Evolutionary conservation across 768 basidiomycete genomes (phyloP).

Genomic region (Dacryopinax primogenitus): DNA sequence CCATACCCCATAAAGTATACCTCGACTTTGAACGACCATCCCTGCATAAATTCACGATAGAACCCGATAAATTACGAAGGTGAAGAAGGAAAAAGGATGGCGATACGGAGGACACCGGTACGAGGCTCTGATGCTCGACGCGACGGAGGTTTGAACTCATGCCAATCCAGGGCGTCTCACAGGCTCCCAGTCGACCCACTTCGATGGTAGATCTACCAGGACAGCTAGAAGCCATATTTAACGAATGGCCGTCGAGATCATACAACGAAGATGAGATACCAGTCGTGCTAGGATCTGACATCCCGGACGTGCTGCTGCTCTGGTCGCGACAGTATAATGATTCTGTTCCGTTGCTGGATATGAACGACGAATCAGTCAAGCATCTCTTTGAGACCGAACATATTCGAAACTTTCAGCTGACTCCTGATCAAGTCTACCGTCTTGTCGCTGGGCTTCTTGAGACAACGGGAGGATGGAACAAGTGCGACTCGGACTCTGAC

Average conservation of each 20-base stretch:
- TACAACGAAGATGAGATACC: neutral
- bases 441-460: neutral
- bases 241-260: conserved; percentile 6
- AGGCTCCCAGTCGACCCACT: neutral
- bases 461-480: neutral
- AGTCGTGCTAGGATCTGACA: neutral
- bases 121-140: neutral
- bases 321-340: conserved; percentile 3
- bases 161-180: neutral
- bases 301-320: neutral
- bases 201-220: conserved; percentile 3
- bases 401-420: neutral
- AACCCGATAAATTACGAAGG: neutral
- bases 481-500: neutral
- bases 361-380: conserved; percentile 5
- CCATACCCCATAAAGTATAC: neutral
- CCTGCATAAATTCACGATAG: too few relatives aligned
- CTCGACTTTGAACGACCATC: neutral
- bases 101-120: neutral
- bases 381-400: neutral
- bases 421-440: neutral
- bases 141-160: neutral
- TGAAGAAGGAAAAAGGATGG: neutral
- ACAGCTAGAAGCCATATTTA: neutral
- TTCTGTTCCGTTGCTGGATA: neutral